Percentiles rank a stretch among this genome's conserved stretches.
Evolutionary conservation across 768 basidiomycete species (phyloP).

Genomic region (Suillus paluster): DNA sequence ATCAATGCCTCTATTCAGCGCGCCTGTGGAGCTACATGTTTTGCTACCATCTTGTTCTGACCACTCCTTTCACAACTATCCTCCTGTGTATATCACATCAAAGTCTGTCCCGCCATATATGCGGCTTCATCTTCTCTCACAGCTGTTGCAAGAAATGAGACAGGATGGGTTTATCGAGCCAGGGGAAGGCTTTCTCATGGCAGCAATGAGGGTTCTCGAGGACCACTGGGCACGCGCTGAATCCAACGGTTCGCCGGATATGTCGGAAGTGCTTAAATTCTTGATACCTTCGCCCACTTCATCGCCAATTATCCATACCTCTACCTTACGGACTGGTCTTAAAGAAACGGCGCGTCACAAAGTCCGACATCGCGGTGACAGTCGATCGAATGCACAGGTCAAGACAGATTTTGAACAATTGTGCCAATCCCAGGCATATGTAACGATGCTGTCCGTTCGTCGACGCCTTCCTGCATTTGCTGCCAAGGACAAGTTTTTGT

Average conservation of each 20-base stretch:
- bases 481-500: slow-evolving; percentile 65
- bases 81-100: slow-evolving; percentile 79
- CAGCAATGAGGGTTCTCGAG: slow-evolving; percentile 70
- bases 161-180: slow-evolving; percentile 58
- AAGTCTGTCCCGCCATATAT: slow-evolving; percentile 75
- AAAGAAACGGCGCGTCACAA: slow-evolving; percentile 19
- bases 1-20: slow-evolving; percentile 66
- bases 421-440: slow-evolving; percentile 52
- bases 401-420: slow-evolving; percentile 55
- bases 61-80: slow-evolving; percentile 52
- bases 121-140: slow-evolving; percentile 78
- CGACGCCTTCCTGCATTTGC: slow-evolving; percentile 77
- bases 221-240: slow-evolving; percentile 70
- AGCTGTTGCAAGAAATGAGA: slow-evolving; percentile 60
- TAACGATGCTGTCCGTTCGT: slow-evolving; percentile 57
- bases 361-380: slow-evolving; percentile 35
- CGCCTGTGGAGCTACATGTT: slow-evolving; percentile 69
- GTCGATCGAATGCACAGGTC: slow-evolving; percentile 52
- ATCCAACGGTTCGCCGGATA: slow-evolving; percentile 74
- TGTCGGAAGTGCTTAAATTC: slow-evolving; percentile 66
- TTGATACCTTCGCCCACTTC: slow-evolving; percentile 46
- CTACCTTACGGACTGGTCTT: slow-evolving; percentile 15
- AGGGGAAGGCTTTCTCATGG: slow-evolving; percentile 76
- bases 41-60: slow-evolving; percentile 52
- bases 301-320: slow-evolving; percentile 10